Conservation (phyloP, 768 basidiomycete species). For the Lyophyllum atratum region DNA sequence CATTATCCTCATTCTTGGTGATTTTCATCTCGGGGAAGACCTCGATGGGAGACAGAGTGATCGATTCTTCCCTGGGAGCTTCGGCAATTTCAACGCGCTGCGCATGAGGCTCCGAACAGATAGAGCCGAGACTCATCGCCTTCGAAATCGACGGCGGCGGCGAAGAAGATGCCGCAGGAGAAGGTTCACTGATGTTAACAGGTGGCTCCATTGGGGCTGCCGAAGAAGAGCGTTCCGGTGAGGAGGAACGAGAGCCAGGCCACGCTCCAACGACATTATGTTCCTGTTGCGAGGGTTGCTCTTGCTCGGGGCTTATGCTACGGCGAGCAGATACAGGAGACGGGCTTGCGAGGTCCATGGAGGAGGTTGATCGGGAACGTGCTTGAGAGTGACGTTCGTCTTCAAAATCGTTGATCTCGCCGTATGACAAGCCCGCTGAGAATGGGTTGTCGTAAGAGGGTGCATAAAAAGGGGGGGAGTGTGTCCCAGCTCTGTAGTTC, state of each 20-base stretch:
- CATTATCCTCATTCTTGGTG: slow-evolving; percentile 1
- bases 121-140: slow-evolving; percentile 17
- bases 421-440: background rate
- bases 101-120: slow-evolving; percentile 8
- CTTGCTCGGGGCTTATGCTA: slow-evolving; percentile 10
- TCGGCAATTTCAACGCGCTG: background rate
- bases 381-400: slow-evolving; percentile 5
- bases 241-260: slow-evolving; percentile 38
- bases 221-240: slow-evolving; percentile 20
- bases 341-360: slow-evolving; percentile 50
- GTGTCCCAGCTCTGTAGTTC: background rate
- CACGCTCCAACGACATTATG: slow-evolving; percentile 45
- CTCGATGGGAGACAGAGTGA: background rate
- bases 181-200: background rate
- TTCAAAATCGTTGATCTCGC: background rate
- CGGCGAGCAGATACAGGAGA: slow-evolving; percentile 26
- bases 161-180: background rate
- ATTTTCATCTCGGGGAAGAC: background rate
- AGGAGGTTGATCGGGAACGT: slow-evolving; percentile 43
- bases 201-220: background rate
- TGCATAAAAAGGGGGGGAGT: slow-evolving; percentile 2
- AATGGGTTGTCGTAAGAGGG: background rate
- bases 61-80: background rate
- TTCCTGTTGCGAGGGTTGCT: slow-evolving; percentile 26
- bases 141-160: slow-evolving; percentile 5